Evolutionary conservation across 805 yeast genomes (phyloP).

Genomic region (Candida awuae): DNA sequence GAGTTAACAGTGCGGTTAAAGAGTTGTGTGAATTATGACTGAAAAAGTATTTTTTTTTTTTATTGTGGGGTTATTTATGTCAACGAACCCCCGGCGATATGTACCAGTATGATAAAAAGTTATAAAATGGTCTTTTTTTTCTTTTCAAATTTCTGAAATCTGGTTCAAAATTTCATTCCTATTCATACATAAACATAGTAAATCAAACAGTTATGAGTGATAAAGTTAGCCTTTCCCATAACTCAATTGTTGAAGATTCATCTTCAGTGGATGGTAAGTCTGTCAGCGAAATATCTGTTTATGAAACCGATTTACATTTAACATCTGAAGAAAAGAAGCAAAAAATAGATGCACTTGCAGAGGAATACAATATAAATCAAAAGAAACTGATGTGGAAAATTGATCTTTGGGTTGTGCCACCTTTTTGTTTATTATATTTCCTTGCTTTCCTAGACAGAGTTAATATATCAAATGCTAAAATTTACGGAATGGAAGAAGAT

Average conservation of each 20-base stretch:
- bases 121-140: too few species aligned
- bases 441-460: constrained; percentile 76
- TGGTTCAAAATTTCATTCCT: too few species aligned
- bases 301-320: constrained; percentile 12
- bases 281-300: background rate
- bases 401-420: constrained; percentile 64
- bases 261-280: constrained; percentile 4
- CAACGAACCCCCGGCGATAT: too few species aligned
- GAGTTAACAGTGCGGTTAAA: too few species aligned
- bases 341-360: constrained; percentile 32
- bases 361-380: constrained; percentile 44
- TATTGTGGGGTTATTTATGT: too few species aligned
- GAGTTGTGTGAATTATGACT: too few species aligned
- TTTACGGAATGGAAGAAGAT: constrained; percentile 57
- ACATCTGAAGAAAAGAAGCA: constrained; percentile 20
- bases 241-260: constrained; percentile 11
- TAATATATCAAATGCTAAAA: constrained; percentile 72
- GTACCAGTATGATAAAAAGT: too few species aligned
- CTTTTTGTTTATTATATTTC: constrained; percentile 68
- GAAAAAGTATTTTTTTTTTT: too few species aligned
- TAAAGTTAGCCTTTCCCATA: constrained; percentile 10
- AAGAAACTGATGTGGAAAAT: constrained; percentile 51
- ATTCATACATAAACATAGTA: too few species aligned
- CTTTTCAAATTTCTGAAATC: too few species aligned
- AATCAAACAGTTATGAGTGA: constrained; percentile 10